These are phyloP conservation scores for Styphnolobium japonicum DNA, from an alignment of 306 rosid species.

Conservation along the genomic window DNA sequence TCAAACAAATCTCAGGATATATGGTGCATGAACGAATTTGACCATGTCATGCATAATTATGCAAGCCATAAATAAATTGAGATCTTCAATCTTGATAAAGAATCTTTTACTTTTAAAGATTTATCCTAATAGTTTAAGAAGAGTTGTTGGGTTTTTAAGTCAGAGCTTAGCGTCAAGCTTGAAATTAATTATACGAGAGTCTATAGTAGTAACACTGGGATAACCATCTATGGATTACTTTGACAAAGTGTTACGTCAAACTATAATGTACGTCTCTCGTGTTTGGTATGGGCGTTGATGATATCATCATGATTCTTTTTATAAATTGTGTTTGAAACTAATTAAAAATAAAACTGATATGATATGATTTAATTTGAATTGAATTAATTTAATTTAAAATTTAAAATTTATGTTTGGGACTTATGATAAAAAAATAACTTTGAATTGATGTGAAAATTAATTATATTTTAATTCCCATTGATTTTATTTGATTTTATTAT, in stretches of 20 bases:
- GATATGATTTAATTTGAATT: too few species aligned
- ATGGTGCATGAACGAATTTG: not conserved
- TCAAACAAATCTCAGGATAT: not conserved
- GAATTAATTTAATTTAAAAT: too few species aligned
- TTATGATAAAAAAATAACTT: too few species aligned
- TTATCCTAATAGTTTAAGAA: not conserved
- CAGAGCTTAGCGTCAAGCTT: not conserved
- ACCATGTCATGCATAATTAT: not conserved
- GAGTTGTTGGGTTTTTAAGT: slow-evolving; percentile 9
- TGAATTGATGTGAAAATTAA: too few species aligned
- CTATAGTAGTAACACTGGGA: not conserved
- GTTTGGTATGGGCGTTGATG: not conserved
- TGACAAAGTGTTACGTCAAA: not conserved
- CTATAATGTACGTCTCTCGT: not conserved
- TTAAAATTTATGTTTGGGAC: too few species aligned
- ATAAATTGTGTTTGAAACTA: too few species aligned
- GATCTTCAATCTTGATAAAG: not conserved
- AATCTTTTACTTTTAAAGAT: not conserved
- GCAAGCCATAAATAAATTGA: not conserved
- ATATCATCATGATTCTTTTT: too few species aligned
- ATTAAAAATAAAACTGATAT: too few species aligned
- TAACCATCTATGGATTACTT: not conserved
- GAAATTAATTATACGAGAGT: not conserved
- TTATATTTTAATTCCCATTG: too few species aligned
- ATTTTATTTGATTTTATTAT: too few species aligned